phyloP scores from a whole-genome alignment of 257 asterid species.

The Nicotiana noctiflora region DNA sequence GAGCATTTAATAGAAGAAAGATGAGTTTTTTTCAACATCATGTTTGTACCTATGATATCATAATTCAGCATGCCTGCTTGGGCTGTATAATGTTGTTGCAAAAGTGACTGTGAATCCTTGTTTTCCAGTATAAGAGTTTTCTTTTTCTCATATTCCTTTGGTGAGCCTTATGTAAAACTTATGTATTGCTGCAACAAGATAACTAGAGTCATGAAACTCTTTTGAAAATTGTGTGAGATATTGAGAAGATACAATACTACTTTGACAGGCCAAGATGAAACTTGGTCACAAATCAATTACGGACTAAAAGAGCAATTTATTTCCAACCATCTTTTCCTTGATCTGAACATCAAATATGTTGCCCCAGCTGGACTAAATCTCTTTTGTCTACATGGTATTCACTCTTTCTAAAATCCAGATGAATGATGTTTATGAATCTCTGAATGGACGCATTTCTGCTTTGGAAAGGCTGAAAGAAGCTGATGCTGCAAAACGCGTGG shows the following conservation, averaged over 20 bases:
- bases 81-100: not conserved
- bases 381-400: conserved; percentile 9
- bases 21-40: not conserved
- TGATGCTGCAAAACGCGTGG: conserved; percentile 49
- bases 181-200: not conserved
- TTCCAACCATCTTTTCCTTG: not conserved
- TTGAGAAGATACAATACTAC: not conserved
- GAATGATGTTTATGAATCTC: conserved; percentile 41
- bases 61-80: not conserved
- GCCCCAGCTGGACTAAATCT: not conserved
- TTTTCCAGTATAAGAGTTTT: not conserved
- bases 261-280: not conserved
- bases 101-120: not conserved
- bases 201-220: not conserved
- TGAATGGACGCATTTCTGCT: conserved; percentile 58
- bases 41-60: not conserved
- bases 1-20: not conserved
- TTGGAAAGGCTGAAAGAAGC: conserved; percentile 60
- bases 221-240: not conserved
- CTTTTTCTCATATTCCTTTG: not conserved
- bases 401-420: conserved; percentile 24
- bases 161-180: not conserved
- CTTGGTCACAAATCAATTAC: not conserved
- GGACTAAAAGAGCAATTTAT: not conserved
- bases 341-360: not conserved